Evolutionary conservation across 2,329 filamentous ascomycete genomes (phyloP), one percentile per base, ranked within the genome.

Genomic region (Sclerotinia spermophila): DNA sequence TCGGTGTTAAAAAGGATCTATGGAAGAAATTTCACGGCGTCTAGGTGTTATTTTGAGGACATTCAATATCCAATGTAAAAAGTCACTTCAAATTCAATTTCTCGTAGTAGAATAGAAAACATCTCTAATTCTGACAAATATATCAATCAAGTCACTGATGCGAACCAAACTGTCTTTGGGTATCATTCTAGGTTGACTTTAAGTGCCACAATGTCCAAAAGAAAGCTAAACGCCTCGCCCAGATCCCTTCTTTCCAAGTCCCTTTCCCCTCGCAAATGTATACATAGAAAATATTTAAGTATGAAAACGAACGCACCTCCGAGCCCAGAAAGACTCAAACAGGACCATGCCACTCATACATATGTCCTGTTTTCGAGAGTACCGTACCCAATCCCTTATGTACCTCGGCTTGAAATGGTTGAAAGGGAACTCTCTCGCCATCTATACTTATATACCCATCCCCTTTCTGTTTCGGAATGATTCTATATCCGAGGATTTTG

Each of bases 381-480:
- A 95, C 92, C 5, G 92, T 93, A 1, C 93, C 96, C 35, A 99
- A 83, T 0, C 91, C 92, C 67, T 84, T 86, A 79, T 97, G 93
- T 10, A 97, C 86, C 81, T 99, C 96, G 3, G 90, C 93, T 82
- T 99, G 96, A 79, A 97, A 96, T 0, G 93, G 91, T 76, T 90
- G 90, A 79, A 97, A 98, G 0, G 93, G 92, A 3, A 97, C 85
- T 68, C 87, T 86, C 82, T 99, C 96, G 51, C 96, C 96, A 78
- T 98, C 96, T 74, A 99, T 93, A 79, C 93, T 96, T 79, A 99
- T 96, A 79, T 92, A 96, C 2, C 95, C 95, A 73, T 90, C 86
- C 53, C 87, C 83, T 76, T 90, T 86, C 73, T 90, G 82, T 68
- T 87, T 89, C 0, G 96, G 96, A 5, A 90, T 90, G 73, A 99